Evolutionary conservation across 371 early-diverging fungal species (phyloP), one percentile per base, ranked within the genome.

Genomic region (Apophysomyces variabilis): DNA sequence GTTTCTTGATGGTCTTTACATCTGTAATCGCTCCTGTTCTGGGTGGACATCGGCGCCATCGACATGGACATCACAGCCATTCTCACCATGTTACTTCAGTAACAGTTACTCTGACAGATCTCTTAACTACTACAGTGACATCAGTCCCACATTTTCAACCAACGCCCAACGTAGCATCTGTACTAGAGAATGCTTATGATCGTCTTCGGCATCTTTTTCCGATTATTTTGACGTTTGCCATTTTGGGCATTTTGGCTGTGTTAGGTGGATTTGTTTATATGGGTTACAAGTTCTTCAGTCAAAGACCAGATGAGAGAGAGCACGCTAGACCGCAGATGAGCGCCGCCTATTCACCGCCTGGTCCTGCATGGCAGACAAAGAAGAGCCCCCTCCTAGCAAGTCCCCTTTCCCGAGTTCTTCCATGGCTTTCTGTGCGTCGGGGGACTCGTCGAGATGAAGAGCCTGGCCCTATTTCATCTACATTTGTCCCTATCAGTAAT

Each of bases 161-260:
- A 50, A 21, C 54, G 9, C 7, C 54, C 16, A 50, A 50, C 54
- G 9, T 50, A 26, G 54, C 8, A 11, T 26, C 54, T 21, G 4
- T 50, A 18, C 21, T 44, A 21, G 21, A 50, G 21, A 9, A 50
- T 4, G n/a, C 54, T 21, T 50, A 50, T 21, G 54, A 67, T 50
- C 57, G 18, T 14, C 32, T 60, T 11, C 63, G 61, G 44, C 66
- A 46, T 16, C 66, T 69, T 43, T 60, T 79, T 14, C 79, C 79
- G 13, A 63, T 71, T 3, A 58, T 79, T 8, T 61, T 70, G 12
- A 65, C 68, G 5, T 80, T 80, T 70, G 80, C 80, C n/a, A 67
- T 74, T 14, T 60, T 80, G 39, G 80, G 80, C 0, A 37, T 80
- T 8, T 39, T 77, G 7, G 36, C 76, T 7, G 38, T 72, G 5